A percentile compares a stretch with the other conserved stretches of the same genome.
Conservation (phyloP, 148 eudicot genomes). For the Rhododendron vialii region DNA sequence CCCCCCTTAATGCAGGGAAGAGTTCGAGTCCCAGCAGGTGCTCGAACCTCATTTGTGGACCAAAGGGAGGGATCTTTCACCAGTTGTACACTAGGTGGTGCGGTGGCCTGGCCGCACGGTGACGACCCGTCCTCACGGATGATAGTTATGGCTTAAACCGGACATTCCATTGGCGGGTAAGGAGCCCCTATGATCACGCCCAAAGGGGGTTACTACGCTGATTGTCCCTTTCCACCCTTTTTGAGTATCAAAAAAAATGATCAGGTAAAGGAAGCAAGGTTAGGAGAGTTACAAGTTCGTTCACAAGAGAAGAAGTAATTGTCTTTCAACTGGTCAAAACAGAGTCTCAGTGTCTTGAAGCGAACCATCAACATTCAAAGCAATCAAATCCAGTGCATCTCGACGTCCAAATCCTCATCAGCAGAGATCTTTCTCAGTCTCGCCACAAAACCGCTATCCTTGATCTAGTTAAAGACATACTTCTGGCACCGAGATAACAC, state of each 20-base stretch:
- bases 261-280: constrained; percentile 5
- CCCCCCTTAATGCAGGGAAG: too few species aligned
- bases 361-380: constrained; percentile 87
- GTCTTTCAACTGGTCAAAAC: constrained; percentile 82
- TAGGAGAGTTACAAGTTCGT: constrained; percentile 76
- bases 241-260: neutral
- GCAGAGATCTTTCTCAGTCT: constrained; percentile 59
- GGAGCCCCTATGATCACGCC: too few species aligned
- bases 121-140: too few species aligned
- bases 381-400: constrained; percentile 91
- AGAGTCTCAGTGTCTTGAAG: constrained; percentile 94
- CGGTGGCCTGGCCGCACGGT: too few species aligned
- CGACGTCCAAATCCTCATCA: constrained; percentile 74
- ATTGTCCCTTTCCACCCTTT: too few species aligned
- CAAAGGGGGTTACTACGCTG: too few species aligned
- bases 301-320: constrained; percentile 78
- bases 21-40: too few species aligned
- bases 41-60: too few species aligned
- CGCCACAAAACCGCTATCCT: constrained; percentile 61
- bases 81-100: too few species aligned
- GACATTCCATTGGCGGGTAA: too few species aligned
- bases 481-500: constrained; percentile 83
- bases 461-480: constrained; percentile 78
- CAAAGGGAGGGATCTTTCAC: too few species aligned
- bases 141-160: too few species aligned